Base-by-base conservation (phyloP, 2,329 filamentous ascomycete species). In the Pyrenophora teres region DNA sequence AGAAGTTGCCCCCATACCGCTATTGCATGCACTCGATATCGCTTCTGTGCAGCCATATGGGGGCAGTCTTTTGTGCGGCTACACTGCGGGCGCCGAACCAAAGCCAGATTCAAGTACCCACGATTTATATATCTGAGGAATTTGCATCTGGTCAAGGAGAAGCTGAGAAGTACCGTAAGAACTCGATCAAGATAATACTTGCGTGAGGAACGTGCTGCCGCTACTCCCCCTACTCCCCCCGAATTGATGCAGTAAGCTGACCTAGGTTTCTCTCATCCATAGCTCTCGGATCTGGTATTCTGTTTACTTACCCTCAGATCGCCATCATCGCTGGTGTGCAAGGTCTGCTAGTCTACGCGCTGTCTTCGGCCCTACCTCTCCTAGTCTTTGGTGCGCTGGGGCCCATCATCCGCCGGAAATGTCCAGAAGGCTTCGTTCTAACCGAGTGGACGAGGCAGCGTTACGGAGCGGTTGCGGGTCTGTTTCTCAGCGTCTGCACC, bases 141-240 rank as follows among this genome's bases (percentile, higher is more conserved):
- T 16, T 50, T 52, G 42, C 30, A 21, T 15, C 27, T 41, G 42
- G 55, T 64, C 54, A 54, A 64, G 67, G 84, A 79, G 83, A 92
- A 84, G 90, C 90, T 93, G 90, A 94, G 90, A 93, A 87, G 88
- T 85, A 94, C 90, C 89, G 90, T 92, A 81, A 88, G 78, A 87
- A 93, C 89, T 93, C 89, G 90, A 94, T 90, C 90, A 94, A 94
- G 90, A 90, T 93, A 94, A 93, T 92, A 88, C 90, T 94, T 94
- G 90, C 90, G 90, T 93, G 90, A 87, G 90, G 89, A 93, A 92
- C 83, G 90, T 93, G 89, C 88, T 92, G 89, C 89, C 89, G 89
- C 89, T 90, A 85, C 73, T 73, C 52, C 67, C 60, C 69, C 67
- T 78, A 76, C 77, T 70, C 64, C 67, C 65, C 54, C 53, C 65